Conservation (phyloP, 2,329 filamentous ascomycete genomes). For the Xylaria sp. region DNA sequence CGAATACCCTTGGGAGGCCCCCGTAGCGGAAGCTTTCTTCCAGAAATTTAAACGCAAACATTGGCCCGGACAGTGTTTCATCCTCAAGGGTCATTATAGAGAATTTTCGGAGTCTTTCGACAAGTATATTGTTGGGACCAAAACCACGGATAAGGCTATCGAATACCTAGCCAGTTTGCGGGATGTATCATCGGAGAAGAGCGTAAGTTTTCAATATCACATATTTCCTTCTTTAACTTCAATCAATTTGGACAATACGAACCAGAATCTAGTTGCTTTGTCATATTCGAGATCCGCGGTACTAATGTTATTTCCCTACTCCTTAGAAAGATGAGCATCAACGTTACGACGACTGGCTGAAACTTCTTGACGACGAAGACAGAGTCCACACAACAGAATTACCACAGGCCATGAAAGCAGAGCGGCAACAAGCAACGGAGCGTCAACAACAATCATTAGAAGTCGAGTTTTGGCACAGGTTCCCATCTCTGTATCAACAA, state of each 20-base stretch:
- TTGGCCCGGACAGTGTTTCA: constrained; percentile 64
- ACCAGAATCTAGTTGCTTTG: neutral
- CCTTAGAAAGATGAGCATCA: constrained; percentile 49
- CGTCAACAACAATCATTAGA: constrained; percentile 62
- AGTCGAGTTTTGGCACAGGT: constrained; percentile 59
- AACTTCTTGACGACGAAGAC: constrained; percentile 57
- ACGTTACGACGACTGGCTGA: constrained; percentile 59
- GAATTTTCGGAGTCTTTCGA: constrained; percentile 66
- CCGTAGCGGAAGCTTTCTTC: constrained; percentile 58
- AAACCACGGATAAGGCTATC: constrained; percentile 56
- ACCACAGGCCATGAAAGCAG: constrained; percentile 53
- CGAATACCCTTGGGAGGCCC: constrained; percentile 64
- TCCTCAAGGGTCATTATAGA: constrained; percentile 66
- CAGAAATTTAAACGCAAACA: constrained; percentile 59
- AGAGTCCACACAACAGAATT: constrained; percentile 53
- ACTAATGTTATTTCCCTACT: neutral
- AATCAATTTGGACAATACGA: neutral
- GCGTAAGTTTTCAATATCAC: constrained; percentile 45
- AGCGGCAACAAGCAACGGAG: constrained; percentile 56
- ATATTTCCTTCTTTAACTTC: neutral
- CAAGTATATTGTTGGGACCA: constrained; percentile 60
- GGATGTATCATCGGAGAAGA: constrained; percentile 50
- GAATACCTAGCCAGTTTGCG: constrained; percentile 55
- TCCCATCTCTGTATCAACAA: constrained; percentile 60
- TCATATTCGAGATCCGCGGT: neutral